A percentile compares a stretch with the other conserved stretches of the same genome.
phyloP scores from a whole-genome alignment of 345 rosid species.

The Excoecaria cochinchinensis region DNA sequence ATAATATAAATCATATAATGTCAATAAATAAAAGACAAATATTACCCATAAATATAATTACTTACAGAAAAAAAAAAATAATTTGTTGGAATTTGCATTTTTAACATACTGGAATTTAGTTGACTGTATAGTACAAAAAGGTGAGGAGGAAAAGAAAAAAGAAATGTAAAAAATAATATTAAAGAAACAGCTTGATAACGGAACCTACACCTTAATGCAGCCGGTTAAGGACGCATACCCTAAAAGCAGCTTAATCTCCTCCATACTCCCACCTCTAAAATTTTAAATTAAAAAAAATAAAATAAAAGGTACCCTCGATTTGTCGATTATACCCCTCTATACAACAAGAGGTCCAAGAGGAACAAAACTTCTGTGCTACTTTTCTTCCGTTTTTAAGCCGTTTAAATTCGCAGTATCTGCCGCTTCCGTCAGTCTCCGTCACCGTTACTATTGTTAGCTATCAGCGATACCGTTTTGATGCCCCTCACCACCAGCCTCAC shows the following conservation, averaged over 20 bases:
- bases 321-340: conserved; percentile 28
- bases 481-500: conserved; percentile 13
- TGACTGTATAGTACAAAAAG: conserved; percentile 14
- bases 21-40: too few species aligned
- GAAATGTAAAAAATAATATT: not conserved
- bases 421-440: conserved; percentile 1
- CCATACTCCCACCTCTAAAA: conserved; percentile 1
- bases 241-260: not conserved
- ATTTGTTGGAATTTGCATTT: conserved; percentile 8
- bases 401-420: conserved; percentile 4
- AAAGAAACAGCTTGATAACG: not conserved
- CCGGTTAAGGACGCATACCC: not conserved
- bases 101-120: conserved; percentile 21
- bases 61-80: not conserved
- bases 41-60: too few species aligned
- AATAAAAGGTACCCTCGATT: conserved; percentile 12
- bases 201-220: not conserved
- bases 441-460: conserved; percentile 21
- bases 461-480: conserved; percentile 38
- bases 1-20: too few species aligned
- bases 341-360: conserved; percentile 29
- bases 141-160: not conserved
- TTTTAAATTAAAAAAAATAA: not conserved
- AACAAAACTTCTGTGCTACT: conserved; percentile 25
- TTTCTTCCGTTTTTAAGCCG: not conserved